A percentile compares a stretch with the other conserved stretches of the same genome.
phyloP scores from a whole-genome alignment of 2,329 filamentous ascomycete species.

The Nigrograna mackinnonii region DNA sequence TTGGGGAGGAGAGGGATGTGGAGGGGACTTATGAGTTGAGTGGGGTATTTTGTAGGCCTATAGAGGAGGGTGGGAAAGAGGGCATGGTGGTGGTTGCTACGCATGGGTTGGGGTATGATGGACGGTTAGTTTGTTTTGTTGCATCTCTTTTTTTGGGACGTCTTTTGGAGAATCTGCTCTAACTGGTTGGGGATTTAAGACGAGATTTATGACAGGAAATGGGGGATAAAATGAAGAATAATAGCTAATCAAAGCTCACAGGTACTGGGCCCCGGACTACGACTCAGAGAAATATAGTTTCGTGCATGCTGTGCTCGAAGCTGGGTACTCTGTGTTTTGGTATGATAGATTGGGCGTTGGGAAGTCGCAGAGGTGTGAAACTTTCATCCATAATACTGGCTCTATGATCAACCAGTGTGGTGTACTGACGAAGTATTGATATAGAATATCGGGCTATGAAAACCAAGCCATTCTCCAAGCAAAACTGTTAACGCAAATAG shows the following conservation, averaged over 20 bases:
- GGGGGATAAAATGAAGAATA: slow-evolving; percentile 2
- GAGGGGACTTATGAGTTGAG: too few relatives aligned
- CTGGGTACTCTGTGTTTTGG: slow-evolving; percentile 39
- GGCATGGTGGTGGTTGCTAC: slow-evolving; percentile 32
- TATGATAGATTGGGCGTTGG: slow-evolving; percentile 41
- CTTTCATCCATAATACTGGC: not conserved
- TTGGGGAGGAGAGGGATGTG: too few relatives aligned
- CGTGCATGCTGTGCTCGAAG: slow-evolving; percentile 29
- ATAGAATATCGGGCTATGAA: slow-evolving; percentile 16
- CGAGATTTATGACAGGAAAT: not conserved
- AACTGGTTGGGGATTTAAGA: slow-evolving; percentile 11
- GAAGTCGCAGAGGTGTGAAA: slow-evolving; percentile 19
- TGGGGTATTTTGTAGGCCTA: too few relatives aligned
- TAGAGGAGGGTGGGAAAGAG: slow-evolving; percentile 11
- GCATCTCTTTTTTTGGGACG: too few relatives aligned
- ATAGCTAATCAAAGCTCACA: too few relatives aligned
- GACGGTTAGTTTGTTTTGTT: too few relatives aligned
- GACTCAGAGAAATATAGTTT: slow-evolving; percentile 39
- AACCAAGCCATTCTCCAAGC: slow-evolving; percentile 19
- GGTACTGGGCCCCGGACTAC: slow-evolving; percentile 37
- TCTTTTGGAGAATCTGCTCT: too few relatives aligned
- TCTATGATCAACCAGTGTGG: not conserved
- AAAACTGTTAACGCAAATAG: slow-evolving; percentile 18
- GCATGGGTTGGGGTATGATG: slow-evolving; percentile 37
- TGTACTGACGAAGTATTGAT: too few relatives aligned